These are phyloP conservation scores for Phytopythium cucurbitacearum DNA, from an alignment of 352 stramenopile species.

Conservation along the genomic window DNA sequence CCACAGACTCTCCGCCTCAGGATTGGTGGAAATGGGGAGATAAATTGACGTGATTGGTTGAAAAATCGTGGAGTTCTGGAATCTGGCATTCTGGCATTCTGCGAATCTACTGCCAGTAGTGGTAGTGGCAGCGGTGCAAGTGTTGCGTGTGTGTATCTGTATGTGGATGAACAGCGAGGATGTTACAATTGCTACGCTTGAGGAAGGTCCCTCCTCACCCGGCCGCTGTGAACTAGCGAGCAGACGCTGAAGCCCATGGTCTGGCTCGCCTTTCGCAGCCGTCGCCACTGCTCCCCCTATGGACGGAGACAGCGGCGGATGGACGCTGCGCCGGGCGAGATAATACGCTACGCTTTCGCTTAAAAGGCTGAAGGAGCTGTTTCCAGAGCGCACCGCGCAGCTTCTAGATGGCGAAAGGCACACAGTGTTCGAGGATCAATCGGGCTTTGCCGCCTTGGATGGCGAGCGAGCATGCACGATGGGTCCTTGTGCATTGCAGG, in stretches of 20 bases:
- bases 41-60: not conserved
- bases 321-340: conserved; percentile 5
- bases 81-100: not conserved
- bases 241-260: not conserved
- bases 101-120: too few species aligned
- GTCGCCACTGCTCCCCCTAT: too few species aligned
- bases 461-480: not conserved
- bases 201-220: not conserved
- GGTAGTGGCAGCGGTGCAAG: too few species aligned
- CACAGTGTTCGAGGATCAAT: conserved; percentile 10
- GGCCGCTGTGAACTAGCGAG: not conserved
- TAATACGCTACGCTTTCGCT: conserved; percentile 13
- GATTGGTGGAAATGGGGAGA: not conserved
- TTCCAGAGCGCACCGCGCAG: conserved; percentile 26
- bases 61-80: conserved; percentile 2
- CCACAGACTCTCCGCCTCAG: not conserved
- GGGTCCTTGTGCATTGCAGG: conserved; percentile 1
- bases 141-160: not conserved
- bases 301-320: too few species aligned
- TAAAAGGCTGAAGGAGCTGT: conserved; percentile 40
- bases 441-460: conserved; percentile 1
- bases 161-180: not conserved
- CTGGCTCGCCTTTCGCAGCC: too few species aligned
- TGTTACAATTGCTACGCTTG: conserved; percentile 1
- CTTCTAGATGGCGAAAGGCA: conserved; percentile 33